Evolutionary conservation across 2,329 filamentous ascomycete species (phyloP).

Genomic region (Lithohypha guttulata): DNA sequence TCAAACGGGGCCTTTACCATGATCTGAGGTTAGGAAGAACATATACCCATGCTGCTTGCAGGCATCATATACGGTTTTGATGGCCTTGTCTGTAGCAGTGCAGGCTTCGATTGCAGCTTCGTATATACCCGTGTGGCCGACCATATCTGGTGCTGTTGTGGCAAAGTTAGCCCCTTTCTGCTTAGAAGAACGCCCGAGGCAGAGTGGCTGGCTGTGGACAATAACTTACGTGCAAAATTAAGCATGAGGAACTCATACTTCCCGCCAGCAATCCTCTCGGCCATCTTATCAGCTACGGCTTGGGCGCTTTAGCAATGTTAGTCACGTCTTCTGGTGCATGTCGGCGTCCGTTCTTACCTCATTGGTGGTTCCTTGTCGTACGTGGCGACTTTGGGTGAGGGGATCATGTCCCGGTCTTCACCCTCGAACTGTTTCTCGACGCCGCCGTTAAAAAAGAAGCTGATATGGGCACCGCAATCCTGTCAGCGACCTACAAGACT

Average conservation of each 20-base stretch:
- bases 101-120: conserved; percentile 81
- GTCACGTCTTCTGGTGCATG: no score
- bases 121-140: conserved; percentile 85
- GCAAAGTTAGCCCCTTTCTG: background rate
- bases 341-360: conserved; percentile 78
- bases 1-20: no score
- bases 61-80: conserved; percentile 80
- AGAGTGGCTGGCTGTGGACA: no score
- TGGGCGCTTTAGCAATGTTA: no score
- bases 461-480: conserved; percentile 96
- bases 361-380: conserved; percentile 94
- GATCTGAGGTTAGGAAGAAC: conserved; percentile 91
- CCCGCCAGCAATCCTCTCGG: conserved; percentile 72
- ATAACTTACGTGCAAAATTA: conserved; percentile 73
- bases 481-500: no score
- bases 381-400: conserved; percentile 87
- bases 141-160: conserved; percentile 74
- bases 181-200: no score
- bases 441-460: conserved; percentile 99
- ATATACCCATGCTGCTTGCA: conserved; percentile 91
- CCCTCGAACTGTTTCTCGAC: conserved; percentile 92
- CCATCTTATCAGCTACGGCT: conserved; percentile 85
- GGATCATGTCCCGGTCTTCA: conserved; percentile 86
- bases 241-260: conserved; percentile 98
- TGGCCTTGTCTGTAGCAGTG: conserved; percentile 82